phyloP scores from a whole-genome alignment of 805 yeast genomes.

The Suhomyces canberraensis region DNA sequence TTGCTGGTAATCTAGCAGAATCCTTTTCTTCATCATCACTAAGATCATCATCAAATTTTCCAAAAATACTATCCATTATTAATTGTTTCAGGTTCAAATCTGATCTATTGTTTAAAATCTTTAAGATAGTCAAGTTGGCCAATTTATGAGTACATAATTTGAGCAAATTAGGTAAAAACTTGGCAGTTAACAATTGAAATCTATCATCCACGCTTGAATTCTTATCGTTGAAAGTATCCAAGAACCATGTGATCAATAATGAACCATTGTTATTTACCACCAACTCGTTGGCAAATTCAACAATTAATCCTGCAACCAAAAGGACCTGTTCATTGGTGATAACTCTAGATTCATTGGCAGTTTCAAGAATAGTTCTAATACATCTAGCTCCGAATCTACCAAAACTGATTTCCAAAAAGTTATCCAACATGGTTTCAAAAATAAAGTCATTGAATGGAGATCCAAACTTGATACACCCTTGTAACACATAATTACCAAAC shows the following conservation, averaged over 20 bases:
- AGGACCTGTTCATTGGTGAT: slow-evolving; percentile 61
- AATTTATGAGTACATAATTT: slow-evolving; percentile 74
- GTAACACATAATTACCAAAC: slow-evolving; percentile 94
- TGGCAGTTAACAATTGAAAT: slow-evolving; percentile 60
- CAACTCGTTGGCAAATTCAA: slow-evolving; percentile 72
- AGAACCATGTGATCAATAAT: slow-evolving; percentile 85
- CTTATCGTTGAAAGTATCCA: slow-evolving; percentile 59
- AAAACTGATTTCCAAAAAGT: slow-evolving; percentile 76
- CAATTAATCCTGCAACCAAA: slow-evolving; percentile 72
- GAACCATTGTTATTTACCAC: slow-evolving; percentile 87
- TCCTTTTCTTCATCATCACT: slow-evolving; percentile 14
- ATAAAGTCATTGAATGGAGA: slow-evolving; percentile 87
- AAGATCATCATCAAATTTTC: slow-evolving; percentile 34
- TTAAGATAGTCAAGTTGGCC: slow-evolving; percentile 78
- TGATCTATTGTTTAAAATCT: slow-evolving; percentile 66
- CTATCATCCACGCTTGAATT: slow-evolving; percentile 46
- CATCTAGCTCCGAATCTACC: slow-evolving; percentile 96
- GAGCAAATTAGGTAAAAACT: slow-evolving; percentile 58
- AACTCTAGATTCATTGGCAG: slow-evolving; percentile 47
- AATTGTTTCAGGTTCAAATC: slow-evolving; percentile 60
- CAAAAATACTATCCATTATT: slow-evolving; percentile 66
- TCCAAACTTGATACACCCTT: slow-evolving; percentile 88
- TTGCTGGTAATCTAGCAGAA: slow-evolving; percentile 33
- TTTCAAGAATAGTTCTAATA: slow-evolving; percentile 86
- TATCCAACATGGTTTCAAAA: slow-evolving; percentile 74